phyloP scores from a whole-genome alignment of 2,329 filamentous ascomycete species.

The Fusarium stilboides region DNA sequence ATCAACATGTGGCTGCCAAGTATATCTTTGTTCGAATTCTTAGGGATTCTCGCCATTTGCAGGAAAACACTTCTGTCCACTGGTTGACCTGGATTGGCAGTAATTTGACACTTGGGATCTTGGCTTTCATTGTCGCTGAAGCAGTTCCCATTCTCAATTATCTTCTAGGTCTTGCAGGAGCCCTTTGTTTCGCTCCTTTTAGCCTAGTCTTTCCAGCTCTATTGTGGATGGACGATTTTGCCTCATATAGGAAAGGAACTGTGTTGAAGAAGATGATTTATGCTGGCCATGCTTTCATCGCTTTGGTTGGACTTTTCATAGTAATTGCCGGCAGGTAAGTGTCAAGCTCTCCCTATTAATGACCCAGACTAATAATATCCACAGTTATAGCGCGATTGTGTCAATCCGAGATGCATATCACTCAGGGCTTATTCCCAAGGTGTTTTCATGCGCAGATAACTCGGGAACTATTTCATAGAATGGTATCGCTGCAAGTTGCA shows the following conservation, averaged over 20 bases:
- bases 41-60: conserved; percentile 2
- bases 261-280: not conserved
- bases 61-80: conserved; percentile 4
- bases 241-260: not conserved
- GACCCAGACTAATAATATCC: not conserved
- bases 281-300: not conserved
- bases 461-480: conserved; percentile 9
- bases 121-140: conserved; percentile 7
- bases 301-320: not conserved
- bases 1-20: conserved; percentile 6
- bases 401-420: conserved; percentile 3
- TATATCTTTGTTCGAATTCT: conserved; percentile 9
- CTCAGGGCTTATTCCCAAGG: conserved; percentile 4
- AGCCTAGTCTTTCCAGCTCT: conserved; percentile 8
- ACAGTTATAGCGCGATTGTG: conserved; percentile 6
- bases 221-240: conserved; percentile 9
- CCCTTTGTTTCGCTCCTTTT: conserved; percentile 2
- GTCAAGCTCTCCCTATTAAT: accelerated
- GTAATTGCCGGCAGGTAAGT: conserved; percentile 13
- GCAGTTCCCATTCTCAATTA: conserved; percentile 10
- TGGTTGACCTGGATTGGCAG: conserved; percentile 11
- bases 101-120: conserved; percentile 3
- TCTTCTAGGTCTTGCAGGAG: not conserved
- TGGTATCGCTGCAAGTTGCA: too few relatives aligned
- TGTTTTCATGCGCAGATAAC: conserved; percentile 8